Evolutionary conservation across 2,329 filamentous ascomycete species (phyloP), one percentile per base, ranked within the genome.

Genomic region (Penicillium sp.): DNA sequence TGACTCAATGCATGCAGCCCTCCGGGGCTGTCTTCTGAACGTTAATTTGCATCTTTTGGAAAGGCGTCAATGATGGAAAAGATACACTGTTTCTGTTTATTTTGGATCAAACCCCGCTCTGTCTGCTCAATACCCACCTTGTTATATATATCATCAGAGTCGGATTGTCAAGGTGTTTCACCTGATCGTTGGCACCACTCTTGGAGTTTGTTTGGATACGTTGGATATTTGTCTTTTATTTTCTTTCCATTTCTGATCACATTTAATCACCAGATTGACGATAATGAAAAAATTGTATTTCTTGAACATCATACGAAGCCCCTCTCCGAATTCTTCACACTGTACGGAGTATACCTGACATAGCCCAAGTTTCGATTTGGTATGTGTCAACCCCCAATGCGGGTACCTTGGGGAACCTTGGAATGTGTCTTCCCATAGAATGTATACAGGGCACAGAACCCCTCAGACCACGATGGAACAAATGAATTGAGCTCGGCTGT

Each of bases 41-140:
- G 27, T 45, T 42, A 50, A 47, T 56, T 58, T 60, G 60, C 62
- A 59, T 62, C 53, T 42, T 13, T 8, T 52, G 47, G 53, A 29
- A 29, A 50, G 60, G 60, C 59, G 60, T 59, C 51, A 39, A 29
- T 56, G 40, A 31, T 50, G 57, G 54, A 52, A 57, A 44, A 55
- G n/a, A 54, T 46, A 52, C 4, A 46, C 27, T 40, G 14, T 21
- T 47, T 24, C 8, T 21, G 16, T 36, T 16, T 22, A 8, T 47
- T 21, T n/a, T 42, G 43, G 34, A 47, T 52, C 36, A 52, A 14
- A n/a, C 29, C 14, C 50, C 27, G 6, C 31, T 43, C 39, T 39
- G 13, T 16, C 42, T 18, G 27, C 24, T 47, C 27, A 54, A 49
- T 54, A 54, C 51, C 51, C 31, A n/a, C 24, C 29, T 21, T 54